phyloP scores from a whole-genome alignment of 1,284 basidiomycete genomes.

The Trichosporon sp. region DNA sequence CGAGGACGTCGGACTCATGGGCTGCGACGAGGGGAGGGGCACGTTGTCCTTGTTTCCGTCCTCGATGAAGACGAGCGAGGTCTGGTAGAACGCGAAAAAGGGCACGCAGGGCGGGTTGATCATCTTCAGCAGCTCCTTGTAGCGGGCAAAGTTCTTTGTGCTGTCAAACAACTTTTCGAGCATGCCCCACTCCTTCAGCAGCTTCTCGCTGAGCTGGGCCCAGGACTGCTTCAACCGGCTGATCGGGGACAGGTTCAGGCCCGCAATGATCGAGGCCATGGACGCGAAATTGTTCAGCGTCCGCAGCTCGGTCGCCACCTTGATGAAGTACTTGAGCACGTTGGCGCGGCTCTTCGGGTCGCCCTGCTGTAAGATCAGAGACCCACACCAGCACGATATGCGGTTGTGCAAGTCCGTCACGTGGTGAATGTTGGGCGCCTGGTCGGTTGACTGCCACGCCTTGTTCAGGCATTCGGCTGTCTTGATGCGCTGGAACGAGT shows the following conservation, averaged over 20 bases:
- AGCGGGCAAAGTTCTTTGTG: slow-evolving; percentile 90
- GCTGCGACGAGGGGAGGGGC: slow-evolving; percentile 58
- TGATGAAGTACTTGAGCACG: slow-evolving; percentile 85
- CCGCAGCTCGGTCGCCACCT: slow-evolving; percentile 83
- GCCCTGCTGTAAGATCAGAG: slow-evolving; percentile 75
- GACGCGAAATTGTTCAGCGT: slow-evolving; percentile 93
- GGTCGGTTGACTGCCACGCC: slow-evolving; percentile 44
- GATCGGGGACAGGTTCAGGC: slow-evolving; percentile 89
- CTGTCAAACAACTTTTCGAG: slow-evolving; percentile 85
- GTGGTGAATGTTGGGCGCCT: slow-evolving; percentile 48
- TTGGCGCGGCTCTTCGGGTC: slow-evolving; percentile 80
- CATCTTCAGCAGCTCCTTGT: slow-evolving; percentile 79
- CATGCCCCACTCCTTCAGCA: slow-evolving; percentile 58
- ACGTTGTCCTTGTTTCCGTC: slow-evolving; percentile 90
- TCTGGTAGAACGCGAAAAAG: slow-evolving; percentile 95
- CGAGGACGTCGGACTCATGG: slow-evolving; percentile 13
- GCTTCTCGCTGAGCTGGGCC: slow-evolving; percentile 59
- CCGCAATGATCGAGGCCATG: slow-evolving; percentile 94
- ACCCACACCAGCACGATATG: slow-evolving; percentile 81
- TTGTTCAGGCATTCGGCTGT: slow-evolving; percentile 83
- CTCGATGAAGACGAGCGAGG: slow-evolving; percentile 94
- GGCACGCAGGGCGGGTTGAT: slow-evolving; percentile 95
- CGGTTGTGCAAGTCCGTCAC: slow-evolving; percentile 89
- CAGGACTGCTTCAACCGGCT: slow-evolving; percentile 89
- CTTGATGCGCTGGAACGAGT: slow-evolving; percentile 82